These are phyloP conservation scores for Phytophthora hibernalis DNA, from an alignment of 352 stramenopile genomes.

Conservation along the genomic window DNA sequence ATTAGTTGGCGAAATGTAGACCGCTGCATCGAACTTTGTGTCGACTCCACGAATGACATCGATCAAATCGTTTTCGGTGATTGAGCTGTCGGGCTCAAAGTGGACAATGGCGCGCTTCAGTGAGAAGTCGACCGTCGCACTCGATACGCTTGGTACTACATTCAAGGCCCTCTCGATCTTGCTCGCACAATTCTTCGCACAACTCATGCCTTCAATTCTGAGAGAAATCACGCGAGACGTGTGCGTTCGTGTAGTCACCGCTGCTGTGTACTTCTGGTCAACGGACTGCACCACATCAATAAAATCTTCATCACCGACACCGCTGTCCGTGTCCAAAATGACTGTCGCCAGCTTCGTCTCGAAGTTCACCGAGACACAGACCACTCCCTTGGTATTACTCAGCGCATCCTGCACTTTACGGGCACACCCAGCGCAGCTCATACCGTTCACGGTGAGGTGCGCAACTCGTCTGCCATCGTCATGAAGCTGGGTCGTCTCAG, in stretches of 20 bases:
- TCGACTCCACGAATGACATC: background rate
- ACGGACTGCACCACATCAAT: conserved; percentile 59
- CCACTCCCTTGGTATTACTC: conserved; percentile 62
- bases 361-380: conserved; percentile 70
- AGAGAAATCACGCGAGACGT: background rate
- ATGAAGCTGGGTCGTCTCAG: background rate
- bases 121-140: background rate
- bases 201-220: background rate
- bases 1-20: background rate
- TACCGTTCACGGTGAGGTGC: conserved; percentile 54
- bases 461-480: conserved; percentile 1
- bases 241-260: conserved; percentile 10
- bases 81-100: background rate
- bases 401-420: conserved; percentile 87
- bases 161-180: background rate
- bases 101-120: background rate
- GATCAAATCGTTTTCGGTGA: background rate
- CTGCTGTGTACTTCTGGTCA: conserved; percentile 60
- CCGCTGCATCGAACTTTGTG: background rate
- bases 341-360: conserved; percentile 78
- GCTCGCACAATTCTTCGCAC: conserved; percentile 1
- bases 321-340: conserved; percentile 52
- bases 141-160: background rate
- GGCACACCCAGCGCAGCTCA: conserved; percentile 90
- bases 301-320: conserved; percentile 53